A percentile compares a stretch with the other conserved stretches of the same genome.
Conservation (phyloP, 73 alveolate genomes). For the Stentor coeruleus region DNA sequence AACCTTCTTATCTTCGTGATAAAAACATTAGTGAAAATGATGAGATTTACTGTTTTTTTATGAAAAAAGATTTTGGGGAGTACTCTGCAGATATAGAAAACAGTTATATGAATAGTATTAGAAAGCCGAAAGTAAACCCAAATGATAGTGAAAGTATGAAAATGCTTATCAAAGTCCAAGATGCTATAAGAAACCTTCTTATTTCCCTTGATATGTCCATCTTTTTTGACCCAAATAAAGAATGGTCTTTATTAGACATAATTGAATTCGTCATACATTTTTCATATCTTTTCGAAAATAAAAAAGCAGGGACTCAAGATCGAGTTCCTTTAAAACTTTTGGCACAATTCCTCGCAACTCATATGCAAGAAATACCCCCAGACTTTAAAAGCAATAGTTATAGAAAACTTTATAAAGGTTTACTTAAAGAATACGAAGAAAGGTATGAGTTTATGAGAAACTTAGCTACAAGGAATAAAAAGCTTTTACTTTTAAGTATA, state of each 20-base stretch:
- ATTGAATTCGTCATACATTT: constrained; percentile 9
- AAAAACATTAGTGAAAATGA: background rate
- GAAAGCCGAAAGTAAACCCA: constrained; percentile 4
- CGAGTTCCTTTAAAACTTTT: constrained; percentile 21
- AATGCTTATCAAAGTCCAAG: background rate
- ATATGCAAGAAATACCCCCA: background rate
- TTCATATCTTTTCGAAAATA: constrained; percentile 22
- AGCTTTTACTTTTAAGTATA: background rate
- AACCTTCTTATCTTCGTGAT: background rate
- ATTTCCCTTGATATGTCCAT: background rate
- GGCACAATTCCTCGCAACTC: constrained; percentile 18
- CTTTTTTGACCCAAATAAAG: constrained; percentile 13
- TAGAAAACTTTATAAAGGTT: background rate
- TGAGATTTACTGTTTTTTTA: background rate
- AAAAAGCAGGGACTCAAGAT: background rate
- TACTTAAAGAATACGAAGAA: background rate
- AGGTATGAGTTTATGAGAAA: background rate
- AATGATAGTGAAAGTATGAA: background rate
- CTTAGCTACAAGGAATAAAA: background rate
- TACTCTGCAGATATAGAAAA: background rate
- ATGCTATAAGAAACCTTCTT: constrained; percentile 1
- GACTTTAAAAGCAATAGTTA: background rate
- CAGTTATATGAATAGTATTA: background rate
- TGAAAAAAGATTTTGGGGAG: constrained; percentile 9
- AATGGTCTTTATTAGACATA: constrained; percentile 18